phyloP scores from a whole-genome alignment of 495 filamentous ascomycete genomes.

The Bryoglossum gracile region DNA sequence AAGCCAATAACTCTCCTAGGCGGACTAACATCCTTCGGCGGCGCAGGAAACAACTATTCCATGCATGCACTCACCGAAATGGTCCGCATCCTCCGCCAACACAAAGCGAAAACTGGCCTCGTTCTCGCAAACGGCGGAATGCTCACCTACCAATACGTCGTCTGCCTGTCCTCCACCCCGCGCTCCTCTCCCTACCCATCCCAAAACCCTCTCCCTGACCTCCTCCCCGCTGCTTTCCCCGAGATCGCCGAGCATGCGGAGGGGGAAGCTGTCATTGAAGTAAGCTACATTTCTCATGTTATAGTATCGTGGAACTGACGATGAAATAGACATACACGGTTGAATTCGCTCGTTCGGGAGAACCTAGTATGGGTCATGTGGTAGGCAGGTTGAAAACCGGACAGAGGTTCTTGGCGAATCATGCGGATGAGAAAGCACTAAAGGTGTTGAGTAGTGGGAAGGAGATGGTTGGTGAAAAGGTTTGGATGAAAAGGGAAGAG shows the following conservation, averaged over 20 bases:
- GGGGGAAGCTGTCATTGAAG: conserved; percentile 43
- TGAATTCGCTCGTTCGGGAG: conserved; percentile 41
- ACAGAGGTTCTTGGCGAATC: conserved; percentile 44
- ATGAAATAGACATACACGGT: conserved; percentile 46
- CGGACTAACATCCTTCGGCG: conserved; percentile 51
- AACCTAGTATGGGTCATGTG: conserved; percentile 35
- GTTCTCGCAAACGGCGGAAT: conserved; percentile 51
- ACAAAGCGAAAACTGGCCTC: conserved; percentile 36
- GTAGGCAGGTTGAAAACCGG: conserved; percentile 40
- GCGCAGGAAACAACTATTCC: conserved; percentile 54
- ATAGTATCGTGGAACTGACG: neutral
- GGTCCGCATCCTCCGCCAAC: conserved; percentile 35
- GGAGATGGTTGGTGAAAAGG: conserved; percentile 33
- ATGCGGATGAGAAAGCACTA: conserved; percentile 36
- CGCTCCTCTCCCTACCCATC: conserved; percentile 36
- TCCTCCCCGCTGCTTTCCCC: conserved; percentile 27
- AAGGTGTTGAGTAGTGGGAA: conserved; percentile 26
- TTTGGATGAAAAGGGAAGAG: conserved; percentile 29
- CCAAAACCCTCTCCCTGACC: conserved; percentile 29
- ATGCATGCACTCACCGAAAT: conserved; percentile 51
- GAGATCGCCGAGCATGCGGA: conserved; percentile 32
- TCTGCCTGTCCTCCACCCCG: conserved; percentile 40
- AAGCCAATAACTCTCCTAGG: conserved; percentile 47
- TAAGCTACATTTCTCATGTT: conserved; percentile 26
- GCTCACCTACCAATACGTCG: conserved; percentile 45